Evolutionary conservation across 345 rosid species (phyloP), one percentile per base, ranked within the genome.

Genomic region (Toxicodendron radicans): DNA sequence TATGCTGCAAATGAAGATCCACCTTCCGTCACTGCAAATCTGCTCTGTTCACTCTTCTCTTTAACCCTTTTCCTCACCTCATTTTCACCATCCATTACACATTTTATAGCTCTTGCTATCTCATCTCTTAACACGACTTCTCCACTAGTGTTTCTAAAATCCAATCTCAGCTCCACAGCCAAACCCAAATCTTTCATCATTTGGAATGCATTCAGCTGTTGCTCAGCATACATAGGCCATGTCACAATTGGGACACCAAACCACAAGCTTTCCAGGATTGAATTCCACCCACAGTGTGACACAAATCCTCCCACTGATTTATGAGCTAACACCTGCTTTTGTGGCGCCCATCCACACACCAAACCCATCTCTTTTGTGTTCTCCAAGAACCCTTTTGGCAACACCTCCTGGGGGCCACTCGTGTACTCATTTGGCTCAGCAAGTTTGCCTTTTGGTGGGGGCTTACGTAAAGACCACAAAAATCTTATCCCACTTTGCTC

Each of bases 211-310:
- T 82, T 85, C 27, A 80, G 14, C 23, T 78, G 88, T 16, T 85
- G 86, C 73, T 85, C 81, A 0, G 52, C 80, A 23, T 75, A 68
- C 35, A 85, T 16, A 13, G 86, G 84, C 83, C 84, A 76, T 0
- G 82, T 61, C 2, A 77, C 78, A 0, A 80, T n/a, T 14, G 79
- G 82, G 20, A 82, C 81, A 0, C 79, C 83, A 51, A 70, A 71
- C 82, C 84, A 79, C 46, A 79, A 4, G 58, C 82, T 78, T 73
- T 84, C 87, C 49, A 84, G 45, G 10, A 54, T 72, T 3, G 87
- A 84, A 64, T 84, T 84, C 87, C 87, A 85, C 20, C 84, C 88
- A 8, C 83, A 84, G 57, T 84, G 84, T 5, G 87, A 74, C 27
- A 85, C 82, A 4, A 85, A 85, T 8, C 84, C 86, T 2, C 82